Percentiles rank a stretch among this genome's conserved stretches.
phyloP scores from a whole-genome alignment of 2,329 filamentous ascomycete genomes.

The Fusarium albidum region DNA sequence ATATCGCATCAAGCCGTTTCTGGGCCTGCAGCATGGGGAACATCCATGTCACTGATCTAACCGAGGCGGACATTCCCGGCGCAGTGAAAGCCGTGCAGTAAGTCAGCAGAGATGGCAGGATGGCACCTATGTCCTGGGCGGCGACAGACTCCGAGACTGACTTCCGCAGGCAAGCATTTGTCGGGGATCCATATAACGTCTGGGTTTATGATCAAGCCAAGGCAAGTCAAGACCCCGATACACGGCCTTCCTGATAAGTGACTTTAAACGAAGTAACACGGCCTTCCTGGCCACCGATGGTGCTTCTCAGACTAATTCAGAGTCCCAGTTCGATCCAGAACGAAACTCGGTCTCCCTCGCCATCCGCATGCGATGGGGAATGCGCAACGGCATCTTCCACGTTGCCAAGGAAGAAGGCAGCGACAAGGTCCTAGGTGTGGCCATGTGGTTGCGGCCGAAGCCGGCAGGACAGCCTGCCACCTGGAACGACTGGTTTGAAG shows the following conservation, averaged over 20 bases:
- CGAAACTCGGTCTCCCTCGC: slow-evolving; percentile 71
- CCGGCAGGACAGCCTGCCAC: slow-evolving; percentile 55
- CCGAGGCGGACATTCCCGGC: slow-evolving; percentile 67
- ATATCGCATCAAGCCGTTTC: too few relatives aligned
- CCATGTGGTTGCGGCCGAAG: slow-evolving; percentile 74
- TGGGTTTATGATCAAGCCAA: slow-evolving; percentile 70
- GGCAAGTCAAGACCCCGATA: slow-evolving; percentile 46
- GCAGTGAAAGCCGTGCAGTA: slow-evolving; percentile 70
- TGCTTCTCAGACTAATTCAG: too few relatives aligned
- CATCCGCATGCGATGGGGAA: slow-evolving; percentile 74
- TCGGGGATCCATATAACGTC: slow-evolving; percentile 70
- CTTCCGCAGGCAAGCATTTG: slow-evolving; percentile 60
- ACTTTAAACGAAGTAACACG: too few relatives aligned
- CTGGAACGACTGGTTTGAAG: slow-evolving; percentile 70
- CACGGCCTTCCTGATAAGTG: too few relatives aligned
- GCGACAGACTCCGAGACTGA: background rate
- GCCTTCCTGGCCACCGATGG: too few relatives aligned
- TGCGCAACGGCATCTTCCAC: slow-evolving; percentile 73
- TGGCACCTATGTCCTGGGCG: too few relatives aligned
- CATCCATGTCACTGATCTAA: slow-evolving; percentile 64
- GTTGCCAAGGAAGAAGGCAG: slow-evolving; percentile 68
- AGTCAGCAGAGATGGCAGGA: background rate
- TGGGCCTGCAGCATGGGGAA: slow-evolving; percentile 34
- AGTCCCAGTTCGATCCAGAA: slow-evolving; percentile 61
- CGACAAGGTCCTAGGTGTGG: slow-evolving; percentile 70